These are phyloP conservation scores for Aaosphaeria pasadenensis DNA, from an alignment of 2,329 filamentous ascomycete genomes.

Conservation along the genomic window DNA sequence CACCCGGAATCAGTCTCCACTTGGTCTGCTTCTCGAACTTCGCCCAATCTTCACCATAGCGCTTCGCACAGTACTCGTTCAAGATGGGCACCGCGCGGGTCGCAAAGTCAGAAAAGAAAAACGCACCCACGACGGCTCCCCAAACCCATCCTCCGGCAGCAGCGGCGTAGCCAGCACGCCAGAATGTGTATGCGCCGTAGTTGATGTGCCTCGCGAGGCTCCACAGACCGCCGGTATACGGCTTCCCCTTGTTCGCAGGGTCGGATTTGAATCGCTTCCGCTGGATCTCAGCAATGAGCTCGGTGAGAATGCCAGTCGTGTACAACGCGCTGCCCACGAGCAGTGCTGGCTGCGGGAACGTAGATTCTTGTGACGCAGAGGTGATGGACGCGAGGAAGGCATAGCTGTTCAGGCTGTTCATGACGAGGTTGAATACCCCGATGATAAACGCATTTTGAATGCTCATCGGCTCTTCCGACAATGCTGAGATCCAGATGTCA, in stretches of 20 bases:
- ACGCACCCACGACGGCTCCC: constrained; percentile 39
- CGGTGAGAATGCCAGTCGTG: constrained; percentile 50
- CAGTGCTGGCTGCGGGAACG: constrained; percentile 41
- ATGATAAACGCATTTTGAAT: constrained; percentile 44
- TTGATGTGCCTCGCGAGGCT: constrained; percentile 52
- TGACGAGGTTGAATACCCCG: constrained; percentile 51
- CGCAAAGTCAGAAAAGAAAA: constrained; percentile 47
- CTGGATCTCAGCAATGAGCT: constrained; percentile 58
- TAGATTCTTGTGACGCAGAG: constrained; percentile 41
- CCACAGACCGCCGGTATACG: constrained; percentile 51
- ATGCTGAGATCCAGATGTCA: constrained; percentile 49
- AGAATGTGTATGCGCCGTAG: constrained; percentile 53
- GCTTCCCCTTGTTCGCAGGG: constrained; percentile 51
- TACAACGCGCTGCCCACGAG: constrained; percentile 52
- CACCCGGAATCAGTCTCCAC: constrained; percentile 33
- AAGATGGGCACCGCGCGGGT: constrained; percentile 45
- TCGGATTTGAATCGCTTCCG: constrained; percentile 52
- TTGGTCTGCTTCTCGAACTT: constrained; percentile 40
- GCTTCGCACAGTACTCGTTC: constrained; percentile 47
- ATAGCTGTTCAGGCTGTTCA: constrained; percentile 56
- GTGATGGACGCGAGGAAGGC: constrained; percentile 52
- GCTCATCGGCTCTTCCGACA: constrained; percentile 52
- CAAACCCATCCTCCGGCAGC: constrained; percentile 47
- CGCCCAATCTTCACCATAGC: constrained; percentile 41
- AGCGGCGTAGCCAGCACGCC: constrained; percentile 50